Evolutionary conservation across 352 stramenopile genomes (phyloP), one percentile per base, ranked within the genome.

Genomic region (Pythium rhizo-oryzae): DNA sequence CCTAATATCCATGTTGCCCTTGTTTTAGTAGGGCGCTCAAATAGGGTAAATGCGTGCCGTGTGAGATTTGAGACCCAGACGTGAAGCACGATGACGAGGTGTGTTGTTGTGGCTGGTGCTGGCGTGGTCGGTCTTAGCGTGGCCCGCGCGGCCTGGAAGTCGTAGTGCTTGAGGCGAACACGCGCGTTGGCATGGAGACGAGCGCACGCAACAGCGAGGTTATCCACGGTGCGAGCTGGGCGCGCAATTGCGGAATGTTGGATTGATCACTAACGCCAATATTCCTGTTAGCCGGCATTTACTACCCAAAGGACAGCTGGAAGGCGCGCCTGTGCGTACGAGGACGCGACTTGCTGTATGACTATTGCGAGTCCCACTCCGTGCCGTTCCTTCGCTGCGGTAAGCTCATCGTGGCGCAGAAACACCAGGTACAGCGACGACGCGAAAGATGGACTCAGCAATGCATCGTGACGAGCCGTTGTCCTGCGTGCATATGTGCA

Each of bases 171-270:
- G 96, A 99, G 75, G 80, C 80, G 65, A 90, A 92, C 43, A 62
- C 62, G 25, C 66, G 78, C 30, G 85, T 98, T 37, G 92, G 93
- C 19, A 85, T 92, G 67, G 91, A 96, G 71, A 95, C 83, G 59
- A 97, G 85, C 60, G 89, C 84, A 35, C 87, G 97, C 41, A 99
- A 98, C 72, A 98, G 90, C 56, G 93, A 99, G 72, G 97, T 99
- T 19, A 91, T 99, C 33, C 97, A 99, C 75, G 94, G 84, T 93
- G 59, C 4, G 54, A 52, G 24, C 44, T 11, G 23, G n/a, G 8
- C 37, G 15, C 46, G 59, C 21, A 8, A 25, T 30, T 30, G 44
- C 44, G 19, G n/a, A 30, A 19, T 53, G 46, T 16, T 30, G 19
- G 3, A 24, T 23, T 18, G 11, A 51, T 12, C 16, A 59, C 52